phyloP scores from a whole-genome alignment of 2,329 filamentous ascomycete species.

The Dothiorella sarmentorum region DNA sequence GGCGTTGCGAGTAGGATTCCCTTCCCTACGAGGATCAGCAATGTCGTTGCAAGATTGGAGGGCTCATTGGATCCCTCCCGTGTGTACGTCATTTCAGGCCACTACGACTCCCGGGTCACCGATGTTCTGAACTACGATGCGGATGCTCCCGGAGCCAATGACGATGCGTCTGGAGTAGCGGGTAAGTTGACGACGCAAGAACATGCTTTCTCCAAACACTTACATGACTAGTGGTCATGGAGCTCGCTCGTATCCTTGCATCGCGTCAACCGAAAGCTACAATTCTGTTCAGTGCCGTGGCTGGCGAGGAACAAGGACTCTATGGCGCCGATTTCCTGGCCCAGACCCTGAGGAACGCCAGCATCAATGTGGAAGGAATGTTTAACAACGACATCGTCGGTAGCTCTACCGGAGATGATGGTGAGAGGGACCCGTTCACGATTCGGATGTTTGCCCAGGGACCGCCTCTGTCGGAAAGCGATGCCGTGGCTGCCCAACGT shows the following conservation, averaged over 20 bases:
- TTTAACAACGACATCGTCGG: conserved; percentile 59
- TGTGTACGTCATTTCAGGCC: conserved; percentile 54
- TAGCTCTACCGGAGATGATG: conserved; percentile 46
- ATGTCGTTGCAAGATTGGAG: conserved; percentile 52
- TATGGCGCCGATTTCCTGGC: conserved; percentile 53
- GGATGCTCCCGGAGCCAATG: conserved; percentile 56
- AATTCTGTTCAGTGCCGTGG: conserved; percentile 55
- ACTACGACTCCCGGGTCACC: conserved; percentile 54
- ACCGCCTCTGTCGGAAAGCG: conserved; percentile 44
- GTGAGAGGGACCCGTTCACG: conserved; percentile 47
- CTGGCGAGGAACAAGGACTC: conserved; percentile 57
- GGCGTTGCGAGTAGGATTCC: conserved; percentile 45
- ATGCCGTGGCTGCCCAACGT: conserved; percentile 35
- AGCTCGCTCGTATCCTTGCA: conserved; percentile 53
- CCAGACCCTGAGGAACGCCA: conserved; percentile 50
- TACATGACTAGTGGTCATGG: conserved; percentile 46
- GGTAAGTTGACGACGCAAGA: conserved; percentile 24
- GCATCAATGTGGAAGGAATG: conserved; percentile 55
- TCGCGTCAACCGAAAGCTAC: conserved; percentile 48
- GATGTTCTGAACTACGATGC: conserved; percentile 50
- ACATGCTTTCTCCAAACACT: too few species aligned
- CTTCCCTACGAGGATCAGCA: conserved; percentile 52
- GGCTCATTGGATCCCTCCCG: conserved; percentile 48
- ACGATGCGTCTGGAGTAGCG: conserved; percentile 56
- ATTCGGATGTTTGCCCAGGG: conserved; percentile 56